Conservation (phyloP, 1,139 yeast species). For the Hanseniaspora sp. region DNA sequence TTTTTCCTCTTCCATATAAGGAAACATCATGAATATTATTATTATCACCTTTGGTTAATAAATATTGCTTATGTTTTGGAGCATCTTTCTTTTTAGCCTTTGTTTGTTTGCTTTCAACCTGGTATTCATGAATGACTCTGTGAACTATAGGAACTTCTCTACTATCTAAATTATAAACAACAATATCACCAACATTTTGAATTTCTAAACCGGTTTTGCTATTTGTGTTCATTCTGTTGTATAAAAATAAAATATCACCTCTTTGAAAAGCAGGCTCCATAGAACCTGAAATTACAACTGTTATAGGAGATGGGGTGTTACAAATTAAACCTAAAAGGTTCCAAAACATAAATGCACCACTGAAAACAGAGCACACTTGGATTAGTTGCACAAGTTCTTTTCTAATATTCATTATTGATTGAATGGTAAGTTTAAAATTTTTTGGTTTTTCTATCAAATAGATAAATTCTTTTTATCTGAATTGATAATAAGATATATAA, state of each 20-base stretch:
- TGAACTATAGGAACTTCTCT: slow-evolving; percentile 90
- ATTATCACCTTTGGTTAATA: slow-evolving; percentile 93
- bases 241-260: slow-evolving; percentile 83
- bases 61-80: slow-evolving; percentile 38
- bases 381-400: slow-evolving; percentile 45
- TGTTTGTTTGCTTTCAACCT: slow-evolving; percentile 30
- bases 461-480: too few relatives aligned
- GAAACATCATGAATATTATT: slow-evolving; percentile 85
- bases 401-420: slow-evolving; percentile 30
- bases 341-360: slow-evolving; percentile 90
- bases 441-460: not conserved
- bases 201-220: not conserved
- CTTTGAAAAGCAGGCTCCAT: slow-evolving; percentile 99
- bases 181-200: slow-evolving; percentile 76
- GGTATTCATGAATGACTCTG: slow-evolving; percentile 64
- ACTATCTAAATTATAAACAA: slow-evolving; percentile 79
- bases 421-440: not conserved
- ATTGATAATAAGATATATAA: too few relatives aligned
- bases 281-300: slow-evolving; percentile 92
- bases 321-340: slow-evolving; percentile 67
- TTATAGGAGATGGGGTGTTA: slow-evolving; percentile 85
- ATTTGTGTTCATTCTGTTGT: slow-evolving; percentile 65
- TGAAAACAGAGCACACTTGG: slow-evolving; percentile 62
- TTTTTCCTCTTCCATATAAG: slow-evolving; percentile 65
- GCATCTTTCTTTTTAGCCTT: slow-evolving; percentile 28